A percentile compares a stretch with the other conserved stretches of the same genome.
Evolutionary conservation across 2,329 filamentous ascomycete species (phyloP).

Genomic region (Exutisphaerella laricina): DNA sequence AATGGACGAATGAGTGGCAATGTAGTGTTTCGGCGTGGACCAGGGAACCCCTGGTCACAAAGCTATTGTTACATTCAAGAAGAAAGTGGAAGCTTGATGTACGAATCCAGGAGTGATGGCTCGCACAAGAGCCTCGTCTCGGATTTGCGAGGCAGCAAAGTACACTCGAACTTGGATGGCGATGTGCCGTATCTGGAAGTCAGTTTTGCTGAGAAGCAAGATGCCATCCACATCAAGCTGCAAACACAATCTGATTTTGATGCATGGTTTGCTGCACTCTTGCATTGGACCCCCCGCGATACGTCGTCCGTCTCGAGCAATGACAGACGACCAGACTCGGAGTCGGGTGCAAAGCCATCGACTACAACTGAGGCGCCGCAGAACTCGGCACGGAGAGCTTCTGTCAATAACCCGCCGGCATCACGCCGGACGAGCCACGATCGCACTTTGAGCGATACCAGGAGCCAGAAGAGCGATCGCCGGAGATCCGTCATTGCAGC

Average conservation of each 20-base stretch:
- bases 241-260: constrained; percentile 62
- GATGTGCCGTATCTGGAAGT: constrained; percentile 49
- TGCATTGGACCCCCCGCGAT: constrained; percentile 62
- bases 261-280: constrained; percentile 71
- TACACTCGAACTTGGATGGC: constrained; percentile 48
- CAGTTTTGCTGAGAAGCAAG: constrained; percentile 49
- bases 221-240: constrained; percentile 62
- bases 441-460: neutral
- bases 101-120: constrained; percentile 61
- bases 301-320: constrained; percentile 17
- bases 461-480: constrained; percentile 30
- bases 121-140: constrained; percentile 64
- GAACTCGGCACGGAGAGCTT: constrained; percentile 18
- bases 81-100: constrained; percentile 67
- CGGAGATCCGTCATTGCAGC: constrained; percentile 45
- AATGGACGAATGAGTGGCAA: constrained; percentile 76
- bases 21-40: constrained; percentile 63
- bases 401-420: constrained; percentile 22
- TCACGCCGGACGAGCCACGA: constrained; percentile 16
- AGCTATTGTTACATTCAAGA: constrained; percentile 77
- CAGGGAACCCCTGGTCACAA: constrained; percentile 57
- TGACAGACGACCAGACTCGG: constrained; percentile 17
- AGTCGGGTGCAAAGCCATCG: constrained; percentile 16
- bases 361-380: constrained; percentile 15
- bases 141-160: constrained; percentile 68